phyloP scores from a whole-genome alignment of 176 grass and related monocot genomes.

The Triticum timopheevii region DNA sequence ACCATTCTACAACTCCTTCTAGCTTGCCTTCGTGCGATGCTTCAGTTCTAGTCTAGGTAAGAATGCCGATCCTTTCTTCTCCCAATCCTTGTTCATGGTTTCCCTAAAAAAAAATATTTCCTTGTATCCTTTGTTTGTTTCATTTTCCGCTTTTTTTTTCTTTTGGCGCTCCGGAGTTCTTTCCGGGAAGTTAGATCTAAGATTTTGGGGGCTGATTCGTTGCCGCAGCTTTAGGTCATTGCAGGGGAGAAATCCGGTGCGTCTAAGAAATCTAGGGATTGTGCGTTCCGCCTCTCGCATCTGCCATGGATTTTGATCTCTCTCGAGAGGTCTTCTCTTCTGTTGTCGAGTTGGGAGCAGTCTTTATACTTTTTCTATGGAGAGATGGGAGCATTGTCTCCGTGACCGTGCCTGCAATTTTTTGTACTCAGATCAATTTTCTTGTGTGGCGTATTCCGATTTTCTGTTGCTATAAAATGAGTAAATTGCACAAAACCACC shows the following conservation, averaged over 20 bases:
- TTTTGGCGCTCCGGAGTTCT: neutral
- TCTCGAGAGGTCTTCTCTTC: neutral
- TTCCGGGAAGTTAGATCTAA: neutral
- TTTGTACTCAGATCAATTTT: neutral
- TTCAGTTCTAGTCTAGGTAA: constrained; percentile 40
- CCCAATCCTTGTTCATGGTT: neutral
- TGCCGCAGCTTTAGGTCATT: constrained; percentile 6
- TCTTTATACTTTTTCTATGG: neutral
- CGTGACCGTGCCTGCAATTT: neutral
- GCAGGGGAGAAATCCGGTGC: neutral
- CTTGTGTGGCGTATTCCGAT: neutral
- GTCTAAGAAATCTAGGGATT: neutral
- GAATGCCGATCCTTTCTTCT: constrained; percentile 24
- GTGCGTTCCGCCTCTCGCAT: neutral
- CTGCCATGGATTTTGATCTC: neutral
- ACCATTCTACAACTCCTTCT: neutral
- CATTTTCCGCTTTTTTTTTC: fast-evolving
- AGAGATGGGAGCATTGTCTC: neutral
- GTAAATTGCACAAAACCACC: too few species aligned
- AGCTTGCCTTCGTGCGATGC: constrained; percentile 34
- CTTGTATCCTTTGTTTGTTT: neutral
- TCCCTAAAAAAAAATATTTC: neutral
- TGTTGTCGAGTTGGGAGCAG: neutral
- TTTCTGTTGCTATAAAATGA: neutral
- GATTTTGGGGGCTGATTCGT: constrained; percentile 18